These are phyloP conservation scores for Pseudogymnoascus sp. DNA, from an alignment of 2,329 filamentous ascomycete genomes.

Conservation along the genomic window DNA sequence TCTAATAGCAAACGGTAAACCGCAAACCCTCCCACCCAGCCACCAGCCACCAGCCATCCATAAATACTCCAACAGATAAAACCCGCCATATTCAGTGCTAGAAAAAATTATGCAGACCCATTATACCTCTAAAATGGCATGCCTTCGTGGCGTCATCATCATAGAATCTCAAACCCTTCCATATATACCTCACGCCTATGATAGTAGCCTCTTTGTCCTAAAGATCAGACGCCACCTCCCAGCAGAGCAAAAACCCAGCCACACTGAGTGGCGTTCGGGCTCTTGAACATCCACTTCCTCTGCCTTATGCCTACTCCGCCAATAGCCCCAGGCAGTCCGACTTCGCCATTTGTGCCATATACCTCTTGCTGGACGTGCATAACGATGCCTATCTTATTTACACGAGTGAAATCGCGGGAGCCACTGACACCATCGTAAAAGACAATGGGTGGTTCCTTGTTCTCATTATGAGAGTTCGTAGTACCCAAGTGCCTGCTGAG, in stretches of 20 bases:
- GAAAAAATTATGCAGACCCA: slow-evolving; percentile 3
- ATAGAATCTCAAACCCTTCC: background rate
- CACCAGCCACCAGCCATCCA: background rate
- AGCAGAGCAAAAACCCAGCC: slow-evolving; percentile 23
- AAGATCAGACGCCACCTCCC: slow-evolving; percentile 10
- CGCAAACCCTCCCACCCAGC: background rate
- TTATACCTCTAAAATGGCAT: slow-evolving; percentile 7
- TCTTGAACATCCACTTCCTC: slow-evolving; percentile 77
- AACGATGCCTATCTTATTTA: slow-evolving; percentile 20
- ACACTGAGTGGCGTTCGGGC: slow-evolving; percentile 34
- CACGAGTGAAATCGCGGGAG: slow-evolving; percentile 17
- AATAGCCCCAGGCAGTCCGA: slow-evolving; percentile 18
- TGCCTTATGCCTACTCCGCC: slow-evolving; percentile 65
- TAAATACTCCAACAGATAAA: slow-evolving; percentile 7
- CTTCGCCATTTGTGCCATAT: slow-evolving; percentile 20
- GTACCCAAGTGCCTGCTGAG: background rate
- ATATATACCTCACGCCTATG: background rate
- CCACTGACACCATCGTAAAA: slow-evolving; percentile 78
- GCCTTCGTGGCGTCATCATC: slow-evolving; percentile 5
- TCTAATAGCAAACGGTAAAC: background rate
- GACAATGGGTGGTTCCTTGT: slow-evolving; percentile 39
- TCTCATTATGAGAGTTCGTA: background rate
- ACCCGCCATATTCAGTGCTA: slow-evolving; percentile 2
- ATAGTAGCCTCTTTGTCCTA: background rate
- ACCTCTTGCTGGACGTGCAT: slow-evolving; percentile 24